Base-by-base conservation (phyloP, 768 basidiomycete species). In the Cystobasidium onofrii region DNA sequence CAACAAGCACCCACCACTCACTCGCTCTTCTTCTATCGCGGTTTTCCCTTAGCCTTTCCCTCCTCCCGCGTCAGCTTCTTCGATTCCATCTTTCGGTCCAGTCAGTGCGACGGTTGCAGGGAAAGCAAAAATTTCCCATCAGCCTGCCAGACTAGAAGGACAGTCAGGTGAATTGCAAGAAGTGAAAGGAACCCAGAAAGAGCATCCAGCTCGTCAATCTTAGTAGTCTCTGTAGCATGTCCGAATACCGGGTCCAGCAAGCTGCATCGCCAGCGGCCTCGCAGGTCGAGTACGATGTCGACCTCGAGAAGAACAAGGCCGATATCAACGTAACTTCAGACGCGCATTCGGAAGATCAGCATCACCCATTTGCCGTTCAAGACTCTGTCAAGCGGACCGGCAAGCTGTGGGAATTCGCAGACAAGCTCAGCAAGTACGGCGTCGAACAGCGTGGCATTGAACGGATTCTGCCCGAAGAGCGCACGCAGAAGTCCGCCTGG, bases 371-470 rank as follows among this genome's bases (percentile, higher is more conserved):
- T 50, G 46, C 10, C 57, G 57, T 61, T 2, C 31, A 61, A 3
- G 57, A 61, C 57, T 31, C 29, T 17, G 57, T 61, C 57, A 61
- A 61, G 20, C 57, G 57, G 6, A 61, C 10, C 25, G 57, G 57
- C 6, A 31, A 12, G 29, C 43, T 64, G 43, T 64, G 63, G 63
- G 18, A 36, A 15, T n/a, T 67, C 10, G 27, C 65, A 20, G 27
- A 67, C 41, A 67, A 67, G 46, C 65, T 67, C 65, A 33, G 36
- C 36, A 39, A 65, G 43, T 73, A 73, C 27, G 72, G 72, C 39
- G 72, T 73, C 7, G 72, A 73, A 44, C 61, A 61, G 41, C 52
- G 63, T 20, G 72, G 72, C n/a, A 74, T 74, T 41, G 73, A 74
- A 33, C 44, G 73, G 4, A 54, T 67, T 10, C 44, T 64, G 61